These are phyloP conservation scores for Annulohypoxylon truncatum DNA, from an alignment of 2,329 filamentous ascomycete genomes.

Conservation along the genomic window DNA sequence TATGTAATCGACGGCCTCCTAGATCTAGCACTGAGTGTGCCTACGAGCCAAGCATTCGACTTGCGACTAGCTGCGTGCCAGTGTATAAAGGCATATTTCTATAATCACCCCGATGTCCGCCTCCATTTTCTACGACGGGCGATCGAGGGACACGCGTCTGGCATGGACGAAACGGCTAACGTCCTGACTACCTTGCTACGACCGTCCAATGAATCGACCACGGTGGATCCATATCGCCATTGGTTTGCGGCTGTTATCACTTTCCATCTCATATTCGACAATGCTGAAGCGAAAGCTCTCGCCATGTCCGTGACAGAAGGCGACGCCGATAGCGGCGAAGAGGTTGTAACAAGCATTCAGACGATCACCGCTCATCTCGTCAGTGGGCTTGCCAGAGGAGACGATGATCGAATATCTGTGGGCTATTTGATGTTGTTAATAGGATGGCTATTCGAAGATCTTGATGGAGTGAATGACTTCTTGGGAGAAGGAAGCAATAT, in stretches of 20 bases:
- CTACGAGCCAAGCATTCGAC: slow-evolving; percentile 76
- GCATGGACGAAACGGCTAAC: slow-evolving; percentile 86
- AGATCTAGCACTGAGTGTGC: slow-evolving; percentile 79
- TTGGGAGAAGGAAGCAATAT: slow-evolving; percentile 91
- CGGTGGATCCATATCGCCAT: slow-evolving; percentile 82
- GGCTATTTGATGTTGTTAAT: slow-evolving; percentile 91
- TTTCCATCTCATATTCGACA: slow-evolving; percentile 86
- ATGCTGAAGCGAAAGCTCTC: slow-evolving; percentile 79
- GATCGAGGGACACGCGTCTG: slow-evolving; percentile 85
- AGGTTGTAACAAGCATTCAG: slow-evolving; percentile 94
- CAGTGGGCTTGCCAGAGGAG: slow-evolving; percentile 77
- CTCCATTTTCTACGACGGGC: slow-evolving; percentile 88
- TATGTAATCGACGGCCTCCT: slow-evolving; percentile 96
- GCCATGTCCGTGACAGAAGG: slow-evolving; percentile 89
- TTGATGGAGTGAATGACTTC: slow-evolving; percentile 92
- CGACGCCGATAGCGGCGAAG: slow-evolving; percentile 88
- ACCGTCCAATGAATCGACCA: slow-evolving; percentile 69
- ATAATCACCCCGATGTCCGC: slow-evolving; percentile 81
- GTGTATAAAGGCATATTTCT: slow-evolving; percentile 93
- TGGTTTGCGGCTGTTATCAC: slow-evolving; percentile 92
- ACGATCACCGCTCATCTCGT: slow-evolving; percentile 88
- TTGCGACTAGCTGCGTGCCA: slow-evolving; percentile 86
- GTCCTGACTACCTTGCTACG: slow-evolving; percentile 85
- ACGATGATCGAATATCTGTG: slow-evolving; percentile 82
- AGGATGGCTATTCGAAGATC: slow-evolving; percentile 92